These are phyloP conservation scores for Claviceps paspali DNA, from an alignment of 2,329 filamentous ascomycete genomes.

Conservation along the genomic window DNA sequence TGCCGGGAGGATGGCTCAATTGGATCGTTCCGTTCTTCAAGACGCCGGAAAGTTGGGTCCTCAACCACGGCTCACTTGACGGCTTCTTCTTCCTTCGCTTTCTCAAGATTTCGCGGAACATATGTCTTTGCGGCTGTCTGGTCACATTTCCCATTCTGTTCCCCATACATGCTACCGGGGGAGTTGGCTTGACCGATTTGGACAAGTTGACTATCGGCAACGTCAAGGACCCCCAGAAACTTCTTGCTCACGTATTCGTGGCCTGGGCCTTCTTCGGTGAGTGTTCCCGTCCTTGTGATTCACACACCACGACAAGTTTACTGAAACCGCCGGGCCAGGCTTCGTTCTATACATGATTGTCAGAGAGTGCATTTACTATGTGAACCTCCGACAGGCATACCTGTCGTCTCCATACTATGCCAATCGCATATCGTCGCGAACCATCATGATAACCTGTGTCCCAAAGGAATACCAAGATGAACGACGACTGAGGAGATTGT, in stretches of 20 bases:
- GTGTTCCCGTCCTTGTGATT: not conserved
- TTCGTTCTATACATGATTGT: constrained; percentile 84
- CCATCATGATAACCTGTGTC: constrained; percentile 77
- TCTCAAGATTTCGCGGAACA: constrained; percentile 52
- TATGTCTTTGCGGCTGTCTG: constrained; percentile 68
- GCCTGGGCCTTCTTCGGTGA: constrained; percentile 59
- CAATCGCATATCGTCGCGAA: constrained; percentile 75
- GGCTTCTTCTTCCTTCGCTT: constrained; percentile 80
- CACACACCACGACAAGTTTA: not conserved
- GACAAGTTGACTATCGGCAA: constrained; percentile 71
- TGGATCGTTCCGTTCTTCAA: constrained; percentile 55
- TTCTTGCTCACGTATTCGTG: constrained; percentile 70
- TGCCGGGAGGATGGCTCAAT: constrained; percentile 47
- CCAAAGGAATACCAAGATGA: constrained; percentile 65
- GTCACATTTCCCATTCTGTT: constrained; percentile 81
- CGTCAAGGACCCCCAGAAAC: constrained; percentile 41
- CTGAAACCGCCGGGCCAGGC: constrained; percentile 24
- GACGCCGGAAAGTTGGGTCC: constrained; percentile 59
- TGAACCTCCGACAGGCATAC: constrained; percentile 87
- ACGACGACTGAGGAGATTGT: constrained; percentile 61
- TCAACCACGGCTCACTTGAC: constrained; percentile 86
- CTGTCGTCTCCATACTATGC: constrained; percentile 72
- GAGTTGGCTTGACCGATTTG: constrained; percentile 47
- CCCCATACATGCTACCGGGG: constrained; percentile 76
- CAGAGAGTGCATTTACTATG: constrained; percentile 77